Evolutionary conservation across 2,329 filamentous ascomycete genomes (phyloP), one percentile per base, ranked within the genome.

Genomic region (Colletotrichum salicis): DNA sequence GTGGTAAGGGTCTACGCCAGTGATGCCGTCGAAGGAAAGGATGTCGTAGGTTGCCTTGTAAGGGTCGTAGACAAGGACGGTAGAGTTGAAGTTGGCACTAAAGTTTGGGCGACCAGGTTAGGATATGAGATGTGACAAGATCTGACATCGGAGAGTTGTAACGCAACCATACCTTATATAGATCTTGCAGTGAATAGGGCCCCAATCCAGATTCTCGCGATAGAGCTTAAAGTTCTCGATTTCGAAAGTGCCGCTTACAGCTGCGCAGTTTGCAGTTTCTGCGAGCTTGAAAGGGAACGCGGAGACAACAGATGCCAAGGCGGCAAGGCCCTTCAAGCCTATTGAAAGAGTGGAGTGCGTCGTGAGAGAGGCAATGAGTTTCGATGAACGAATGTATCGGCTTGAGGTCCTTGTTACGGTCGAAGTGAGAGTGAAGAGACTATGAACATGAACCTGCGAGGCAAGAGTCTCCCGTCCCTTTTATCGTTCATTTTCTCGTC

Each of bases 161-260:
- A 19, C 31, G 10, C 24, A 52, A 27, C 41, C 41, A 48, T 54
- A 63, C 45, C 60, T 35, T 45, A 63, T 63, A 19, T 63, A 63
- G 27, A 63, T 45, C 29, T 63, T 52, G 29, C 35, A 54, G 27
- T 63, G 45, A 35, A 35, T 48, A 13, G 45, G 60, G n/a, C 54
- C 45, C 45, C 41, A 63, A 37, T 61, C 59, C 5, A 61, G 6
- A 29, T 61, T 61, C 35, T 63, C 45, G 13, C 45, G 45, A 51
- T 54, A 51, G 13, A 63, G 29, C n/a, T 54, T 54, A 27, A 35
- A 35, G 45, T 52, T 63, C 6, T 63, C 45, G 51, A 63, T 35
- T 13, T 45, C 31, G 27, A 63, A 63, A 8, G 45, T 52, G 15
- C 60, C 45, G 8, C 41, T 48, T 22, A 48, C 41, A 48, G 41